Evolutionary conservation across 805 yeast species (phyloP).

Genomic region (Suhomyces tanzawaensis): DNA sequence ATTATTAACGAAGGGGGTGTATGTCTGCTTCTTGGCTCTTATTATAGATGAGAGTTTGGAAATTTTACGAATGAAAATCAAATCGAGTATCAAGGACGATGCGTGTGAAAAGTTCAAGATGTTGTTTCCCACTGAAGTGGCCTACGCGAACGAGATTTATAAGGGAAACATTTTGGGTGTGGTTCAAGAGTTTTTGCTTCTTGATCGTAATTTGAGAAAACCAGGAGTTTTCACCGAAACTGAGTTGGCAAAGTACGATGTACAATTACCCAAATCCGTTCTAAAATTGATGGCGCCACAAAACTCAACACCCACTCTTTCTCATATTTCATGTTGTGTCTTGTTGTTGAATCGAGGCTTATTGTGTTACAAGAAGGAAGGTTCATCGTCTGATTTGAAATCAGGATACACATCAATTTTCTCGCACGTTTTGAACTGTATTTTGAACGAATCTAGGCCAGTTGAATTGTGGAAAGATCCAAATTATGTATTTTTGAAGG

Average conservation of each 20-base stretch:
- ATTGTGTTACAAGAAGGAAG: conserved; percentile 17
- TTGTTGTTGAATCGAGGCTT: conserved; percentile 24
- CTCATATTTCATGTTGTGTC: conserved; percentile 18
- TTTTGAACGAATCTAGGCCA: conserved; percentile 12
- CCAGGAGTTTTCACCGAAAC: background rate
- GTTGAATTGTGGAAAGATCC: conserved; percentile 38
- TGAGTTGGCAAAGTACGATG: background rate
- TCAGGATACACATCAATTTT: conserved; percentile 19
- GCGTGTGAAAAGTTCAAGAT: conserved; percentile 13
- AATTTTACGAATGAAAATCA: conserved; percentile 12
- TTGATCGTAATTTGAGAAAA: background rate
- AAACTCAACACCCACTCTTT: conserved; percentile 12
- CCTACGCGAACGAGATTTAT: conserved; percentile 16
- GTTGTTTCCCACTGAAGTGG: conserved; percentile 25
- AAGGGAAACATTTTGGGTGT: conserved; percentile 10
- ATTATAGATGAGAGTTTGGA: conserved; percentile 33
- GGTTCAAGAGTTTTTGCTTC: conserved; percentile 13
- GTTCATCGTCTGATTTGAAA: conserved; percentile 13
- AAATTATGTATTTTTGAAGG: conserved; percentile 18
- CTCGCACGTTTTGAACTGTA: conserved; percentile 16
- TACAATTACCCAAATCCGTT: background rate
- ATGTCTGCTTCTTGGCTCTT: conserved; percentile 28
- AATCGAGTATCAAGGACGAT: background rate
- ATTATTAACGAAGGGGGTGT: conserved; percentile 26
- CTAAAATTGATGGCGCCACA: background rate